Base-by-base conservation (phyloP, 441 rosid species). In the Corymbia citriodora region DNA sequence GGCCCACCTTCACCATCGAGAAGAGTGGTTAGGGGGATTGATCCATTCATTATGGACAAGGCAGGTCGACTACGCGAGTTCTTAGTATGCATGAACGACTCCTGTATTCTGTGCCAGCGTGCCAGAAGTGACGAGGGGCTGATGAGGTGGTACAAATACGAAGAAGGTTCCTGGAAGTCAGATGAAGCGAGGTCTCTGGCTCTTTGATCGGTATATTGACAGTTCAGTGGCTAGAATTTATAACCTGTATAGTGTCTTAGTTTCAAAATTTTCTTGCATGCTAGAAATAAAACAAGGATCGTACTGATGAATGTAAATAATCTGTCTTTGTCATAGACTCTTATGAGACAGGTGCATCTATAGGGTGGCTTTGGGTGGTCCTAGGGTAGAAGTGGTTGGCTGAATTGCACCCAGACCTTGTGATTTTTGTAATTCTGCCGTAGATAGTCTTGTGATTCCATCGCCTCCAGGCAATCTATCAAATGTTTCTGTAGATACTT, bases 91-190 rank as follows among this genome's bases (percentile, higher is more conserved):
- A 95, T 94, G 96, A 94, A 94, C 17, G 93, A 93, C 87, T 92
- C 94, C 6, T 98, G 98, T 90, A 87, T 92, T 87, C 95, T 98
- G 99, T 97, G 98, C 92, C 95, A 96, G 90, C 92, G 98, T 68
- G 96, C 97, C 10, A 94, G 88, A 90, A 92, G 18, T 25, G 98
- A 98, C 55, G 98, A 96, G 92, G 99, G 99, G 91, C 92, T 96
- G 31, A 93, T 98, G 96, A 95, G 98, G 91, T 97, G 99, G 99
- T 95, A 98, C 87, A 95, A 91, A 93, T 98, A 98, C 29, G 98
- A 96, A 90, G 96, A 96, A 93, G 98, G 96, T 83, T 92, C 94
- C 68, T 97, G 99, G 99, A 97, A 97, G 91, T 93, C 90, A 10
- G 98, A 98, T 86, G 98, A 96, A 93, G 95, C 92, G 55, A 89